Evolutionary conservation across 1,139 yeast genomes (phyloP).

Genomic region (Pichia terricola): DNA sequence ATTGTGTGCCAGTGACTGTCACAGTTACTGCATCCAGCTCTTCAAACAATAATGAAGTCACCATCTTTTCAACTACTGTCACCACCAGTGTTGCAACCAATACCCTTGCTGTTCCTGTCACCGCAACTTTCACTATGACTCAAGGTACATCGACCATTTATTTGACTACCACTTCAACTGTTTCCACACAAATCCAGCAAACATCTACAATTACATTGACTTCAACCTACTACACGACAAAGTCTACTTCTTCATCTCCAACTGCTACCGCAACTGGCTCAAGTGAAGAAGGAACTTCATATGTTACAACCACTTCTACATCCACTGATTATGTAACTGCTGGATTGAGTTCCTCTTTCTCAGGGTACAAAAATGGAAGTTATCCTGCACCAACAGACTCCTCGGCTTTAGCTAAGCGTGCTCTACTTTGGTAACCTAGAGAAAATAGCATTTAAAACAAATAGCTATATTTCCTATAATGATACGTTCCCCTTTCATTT

Average conservation of each 20-base stretch:
- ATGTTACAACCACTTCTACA: slow-evolving; percentile 1
- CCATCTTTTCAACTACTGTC: slow-evolving; percentile 5
- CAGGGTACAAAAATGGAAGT: slow-evolving; percentile 6
- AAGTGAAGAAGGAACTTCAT: background rate
- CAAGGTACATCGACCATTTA: slow-evolving; percentile 20
- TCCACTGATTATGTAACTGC: slow-evolving; percentile 4
- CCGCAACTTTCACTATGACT: slow-evolving; percentile 24
- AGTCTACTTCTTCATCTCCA: background rate
- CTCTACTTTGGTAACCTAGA: slow-evolving; percentile 1
- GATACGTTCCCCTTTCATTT: too few species aligned
- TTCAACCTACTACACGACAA: slow-evolving; percentile 4
- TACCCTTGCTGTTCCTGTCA: slow-evolving; percentile 23
- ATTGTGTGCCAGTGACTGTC: slow-evolving; percentile 12
- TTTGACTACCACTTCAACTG: slow-evolving; percentile 22
- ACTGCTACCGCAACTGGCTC: background rate
- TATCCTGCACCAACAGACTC: background rate
- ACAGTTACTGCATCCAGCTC: slow-evolving; percentile 14
- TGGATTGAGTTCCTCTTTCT: background rate
- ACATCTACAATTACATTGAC: slow-evolving; percentile 12
- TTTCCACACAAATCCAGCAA: slow-evolving; percentile 21
- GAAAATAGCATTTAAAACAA: too few species aligned
- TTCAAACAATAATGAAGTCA: slow-evolving; percentile 1
- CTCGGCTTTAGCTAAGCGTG: slow-evolving; percentile 1
- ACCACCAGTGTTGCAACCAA: slow-evolving; percentile 12
- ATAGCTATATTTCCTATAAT: too few species aligned